Conservation (phyloP, 805 yeast genomes). For the Wickerhamiella lipophila region DNA sequence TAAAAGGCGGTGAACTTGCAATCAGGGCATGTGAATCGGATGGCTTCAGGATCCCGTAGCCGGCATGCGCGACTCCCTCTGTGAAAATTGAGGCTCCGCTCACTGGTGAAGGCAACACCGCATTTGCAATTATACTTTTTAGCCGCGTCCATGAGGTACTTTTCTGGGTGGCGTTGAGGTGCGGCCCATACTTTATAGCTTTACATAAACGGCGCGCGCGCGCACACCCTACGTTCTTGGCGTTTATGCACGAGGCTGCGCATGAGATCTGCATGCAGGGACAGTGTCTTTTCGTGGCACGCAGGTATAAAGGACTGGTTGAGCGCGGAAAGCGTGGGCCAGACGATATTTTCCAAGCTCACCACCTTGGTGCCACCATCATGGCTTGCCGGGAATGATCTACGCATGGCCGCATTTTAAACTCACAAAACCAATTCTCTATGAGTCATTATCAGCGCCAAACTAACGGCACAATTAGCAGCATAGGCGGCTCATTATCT, state of each 20-base stretch:
- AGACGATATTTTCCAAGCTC: no score
- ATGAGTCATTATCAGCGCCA: not conserved
- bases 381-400: no score
- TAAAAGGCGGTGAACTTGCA: conserved; percentile 12
- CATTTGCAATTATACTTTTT: conserved; percentile 10
- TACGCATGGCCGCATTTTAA: no score
- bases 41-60: conserved; percentile 11
- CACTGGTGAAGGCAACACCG: conserved; percentile 11
- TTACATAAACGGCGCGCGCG: conserved; percentile 1
- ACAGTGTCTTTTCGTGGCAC: conserved; percentile 1
- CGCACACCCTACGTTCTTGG: not conserved
- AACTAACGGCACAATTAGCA: no score
- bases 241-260: conserved; percentile 3
- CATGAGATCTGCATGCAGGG: conserved; percentile 5
- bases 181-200: not conserved
- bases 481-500: no score
- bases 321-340: no score
- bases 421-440: not conserved
- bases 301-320: not conserved
- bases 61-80: conserved; percentile 13
- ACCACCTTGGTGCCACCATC: no score
- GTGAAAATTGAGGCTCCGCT: conserved; percentile 11
- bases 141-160: not conserved
- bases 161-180: no score
- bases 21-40: conserved; percentile 10